A percentile compares a stretch with the other conserved stretches of the same genome.
Evolutionary conservation across 768 basidiomycete species (phyloP).

Genomic region (Lyophyllum atratum): DNA sequence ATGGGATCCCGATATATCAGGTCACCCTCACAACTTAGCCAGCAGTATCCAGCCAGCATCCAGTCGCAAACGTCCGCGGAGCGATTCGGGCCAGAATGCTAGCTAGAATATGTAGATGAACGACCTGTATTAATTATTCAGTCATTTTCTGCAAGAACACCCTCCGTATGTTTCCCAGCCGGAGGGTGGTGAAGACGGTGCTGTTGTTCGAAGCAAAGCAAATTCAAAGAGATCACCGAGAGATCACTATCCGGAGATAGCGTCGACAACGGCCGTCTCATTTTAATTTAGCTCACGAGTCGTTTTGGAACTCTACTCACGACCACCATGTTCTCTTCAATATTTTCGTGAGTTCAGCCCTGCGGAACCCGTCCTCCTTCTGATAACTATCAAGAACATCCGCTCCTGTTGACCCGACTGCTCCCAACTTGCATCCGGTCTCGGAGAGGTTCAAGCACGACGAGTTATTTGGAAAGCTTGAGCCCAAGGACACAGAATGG

Average conservation of each 20-base stretch:
- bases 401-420: conserved; percentile 59
- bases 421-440: conserved; percentile 85
- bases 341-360: conserved; percentile 68
- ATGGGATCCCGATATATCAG: conserved; percentile 11
- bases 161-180: too few species aligned
- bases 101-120: not conserved
- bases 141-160: too few species aligned
- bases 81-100: conserved; percentile 15
- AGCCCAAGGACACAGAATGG: conserved; percentile 80
- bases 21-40: not conserved
- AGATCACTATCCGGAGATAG: conserved; percentile 12
- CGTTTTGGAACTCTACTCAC: conserved; percentile 11
- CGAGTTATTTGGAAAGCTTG: conserved; percentile 76
- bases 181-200: too few species aligned
- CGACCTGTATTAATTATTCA: not conserved
- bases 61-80: conserved; percentile 33
- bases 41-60: not conserved
- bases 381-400: conserved; percentile 41
- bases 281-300: conserved; percentile 1
- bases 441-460: conserved; percentile 55
- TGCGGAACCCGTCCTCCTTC: not conserved
- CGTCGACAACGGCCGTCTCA: conserved; percentile 9
- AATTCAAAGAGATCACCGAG: too few species aligned
- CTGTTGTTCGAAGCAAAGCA: too few species aligned
- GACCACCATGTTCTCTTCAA: conserved; percentile 71